Evolutionary conservation across 768 basidiomycete species (phyloP).

Genomic region (Macrocybe gigantea): DNA sequence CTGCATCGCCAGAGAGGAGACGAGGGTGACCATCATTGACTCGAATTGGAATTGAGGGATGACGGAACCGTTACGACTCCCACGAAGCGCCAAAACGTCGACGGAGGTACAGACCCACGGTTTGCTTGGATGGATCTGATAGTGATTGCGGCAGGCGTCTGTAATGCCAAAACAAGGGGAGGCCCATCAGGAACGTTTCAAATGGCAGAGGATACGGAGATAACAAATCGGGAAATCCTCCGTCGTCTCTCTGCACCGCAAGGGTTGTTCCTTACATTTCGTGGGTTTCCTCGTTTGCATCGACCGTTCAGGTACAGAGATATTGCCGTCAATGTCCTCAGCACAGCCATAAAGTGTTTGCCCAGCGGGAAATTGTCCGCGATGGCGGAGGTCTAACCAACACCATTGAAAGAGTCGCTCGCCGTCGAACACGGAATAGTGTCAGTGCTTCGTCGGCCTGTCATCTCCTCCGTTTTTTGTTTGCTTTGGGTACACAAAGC

Average conservation of each 20-base stretch:
- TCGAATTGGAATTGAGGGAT: slow-evolving; percentile 26
- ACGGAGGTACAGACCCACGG: slow-evolving; percentile 19
- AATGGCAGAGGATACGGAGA: slow-evolving; percentile 22
- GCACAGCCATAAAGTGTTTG: slow-evolving; percentile 14
- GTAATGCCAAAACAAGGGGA: slow-evolving; percentile 28
- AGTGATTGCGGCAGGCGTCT: slow-evolving; percentile 29
- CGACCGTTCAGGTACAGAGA: slow-evolving; percentile 10
- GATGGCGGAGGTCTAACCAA: no score
- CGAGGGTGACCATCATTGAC: slow-evolving; percentile 32
- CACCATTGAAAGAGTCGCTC: no score
- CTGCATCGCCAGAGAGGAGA: slow-evolving; percentile 24
- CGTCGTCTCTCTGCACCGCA: slow-evolving; percentile 10
- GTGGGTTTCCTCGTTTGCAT: slow-evolving; percentile 23
- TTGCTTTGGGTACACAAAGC: no score
- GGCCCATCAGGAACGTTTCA: slow-evolving; percentile 27
- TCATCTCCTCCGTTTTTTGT: no score
- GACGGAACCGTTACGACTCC: slow-evolving; percentile 21
- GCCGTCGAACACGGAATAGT: no score
- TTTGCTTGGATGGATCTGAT: slow-evolving; percentile 27
- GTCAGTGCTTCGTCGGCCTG: no score
- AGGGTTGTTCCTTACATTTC: slow-evolving; percentile 26
- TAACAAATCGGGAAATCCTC: slow-evolving; percentile 13
- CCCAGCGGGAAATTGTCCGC: neutral
- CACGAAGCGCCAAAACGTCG: slow-evolving; percentile 19
- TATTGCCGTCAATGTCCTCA: slow-evolving; percentile 7